phyloP scores from a whole-genome alignment of 768 basidiomycete species.

The Pholiota molesta region DNA sequence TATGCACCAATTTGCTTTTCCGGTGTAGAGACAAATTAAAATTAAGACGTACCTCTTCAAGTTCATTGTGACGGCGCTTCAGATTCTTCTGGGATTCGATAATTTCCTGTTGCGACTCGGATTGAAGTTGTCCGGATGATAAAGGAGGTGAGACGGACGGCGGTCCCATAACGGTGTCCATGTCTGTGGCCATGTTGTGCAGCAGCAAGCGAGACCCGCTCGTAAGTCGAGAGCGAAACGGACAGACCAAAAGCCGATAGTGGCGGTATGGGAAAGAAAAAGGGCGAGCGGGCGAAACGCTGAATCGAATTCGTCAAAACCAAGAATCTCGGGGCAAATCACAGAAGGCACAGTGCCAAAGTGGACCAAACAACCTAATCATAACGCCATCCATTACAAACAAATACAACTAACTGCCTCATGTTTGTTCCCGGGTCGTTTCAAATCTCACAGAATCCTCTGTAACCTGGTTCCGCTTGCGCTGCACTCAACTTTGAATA shows the following conservation, averaged over 20 bases:
- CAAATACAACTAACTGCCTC: constrained; percentile 29
- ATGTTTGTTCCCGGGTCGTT: constrained; percentile 9
- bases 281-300: constrained; percentile 26
- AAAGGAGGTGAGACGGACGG: constrained; percentile 42
- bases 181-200: constrained; percentile 43
- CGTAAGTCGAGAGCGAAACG: background rate
- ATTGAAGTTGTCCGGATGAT: constrained; percentile 29
- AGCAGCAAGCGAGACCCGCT: constrained; percentile 27
- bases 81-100: constrained; percentile 65
- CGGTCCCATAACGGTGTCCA: constrained; percentile 56
- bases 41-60: constrained; percentile 62
- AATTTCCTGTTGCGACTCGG: constrained; percentile 46
- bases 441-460: background rate
- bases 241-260: constrained; percentile 19
- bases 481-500: background rate
- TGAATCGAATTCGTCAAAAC: constrained; percentile 35
- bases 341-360: constrained; percentile 38
- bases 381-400: constrained; percentile 45
- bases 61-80: constrained; percentile 66
- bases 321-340: constrained; percentile 35
- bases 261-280: constrained; percentile 33
- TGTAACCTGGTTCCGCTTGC: background rate
- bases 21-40: constrained; percentile 24
- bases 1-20: background rate
- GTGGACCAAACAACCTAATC: constrained; percentile 37